A percentile compares a stretch with the other conserved stretches of the same genome.
Conservation (phyloP, 441 rosid species). For the Lepidium campestre region DNA sequence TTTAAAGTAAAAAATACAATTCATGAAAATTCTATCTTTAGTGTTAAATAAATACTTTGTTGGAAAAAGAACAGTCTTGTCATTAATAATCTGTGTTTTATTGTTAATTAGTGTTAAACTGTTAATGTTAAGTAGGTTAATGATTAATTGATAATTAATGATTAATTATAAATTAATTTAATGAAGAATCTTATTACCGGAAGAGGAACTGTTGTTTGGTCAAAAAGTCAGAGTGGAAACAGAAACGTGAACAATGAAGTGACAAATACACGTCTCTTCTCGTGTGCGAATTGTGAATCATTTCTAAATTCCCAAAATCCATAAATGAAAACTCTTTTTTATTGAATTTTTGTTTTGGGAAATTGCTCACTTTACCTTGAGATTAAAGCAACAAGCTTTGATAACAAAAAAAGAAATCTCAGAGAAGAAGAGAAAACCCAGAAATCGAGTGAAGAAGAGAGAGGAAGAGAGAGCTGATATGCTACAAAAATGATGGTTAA, state of each 20-base stretch:
- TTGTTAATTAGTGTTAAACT: not conserved
- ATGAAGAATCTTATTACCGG: not conserved
- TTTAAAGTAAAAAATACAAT: not conserved
- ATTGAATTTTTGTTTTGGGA: not conserved
- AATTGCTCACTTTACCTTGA: constrained; percentile 28
- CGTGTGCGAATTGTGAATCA: not conserved
- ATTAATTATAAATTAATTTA: not conserved
- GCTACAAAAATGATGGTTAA: constrained; percentile 36
- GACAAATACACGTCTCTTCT: constrained; percentile 14
- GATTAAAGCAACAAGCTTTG: constrained; percentile 30
- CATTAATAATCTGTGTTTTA: no score
- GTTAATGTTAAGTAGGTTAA: not conserved
- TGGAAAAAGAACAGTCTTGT: no score
- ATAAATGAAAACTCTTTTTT: constrained; percentile 4
- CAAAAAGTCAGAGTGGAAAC: constrained; percentile 4
- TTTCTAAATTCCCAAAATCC: not conserved
- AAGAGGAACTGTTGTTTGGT: constrained; percentile 13
- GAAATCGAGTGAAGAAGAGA: not conserved
- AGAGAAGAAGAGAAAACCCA: constrained; percentile 1
- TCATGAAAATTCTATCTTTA: not conserved
- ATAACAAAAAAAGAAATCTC: not conserved
- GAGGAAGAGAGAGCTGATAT: constrained; percentile 3
- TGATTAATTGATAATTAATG: not conserved
- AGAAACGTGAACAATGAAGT: constrained; percentile 19
- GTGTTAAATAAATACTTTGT: no score